Evolutionary conservation across 2,329 filamentous ascomycete genomes (phyloP), one percentile per base, ranked within the genome.

Genomic region (Plenodomus biglobosus): DNA sequence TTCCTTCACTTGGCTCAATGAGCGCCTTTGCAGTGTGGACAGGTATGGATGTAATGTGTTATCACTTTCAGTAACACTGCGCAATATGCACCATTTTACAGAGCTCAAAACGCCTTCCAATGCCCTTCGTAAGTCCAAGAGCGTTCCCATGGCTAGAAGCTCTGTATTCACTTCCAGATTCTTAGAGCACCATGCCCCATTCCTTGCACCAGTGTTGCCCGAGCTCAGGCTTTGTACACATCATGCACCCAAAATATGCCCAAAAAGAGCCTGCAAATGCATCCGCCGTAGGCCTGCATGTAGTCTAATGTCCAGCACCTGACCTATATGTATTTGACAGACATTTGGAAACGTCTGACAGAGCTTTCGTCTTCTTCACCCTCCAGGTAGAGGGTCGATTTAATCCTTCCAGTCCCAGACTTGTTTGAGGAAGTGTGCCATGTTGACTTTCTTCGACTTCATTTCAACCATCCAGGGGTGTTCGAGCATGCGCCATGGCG

Each of bases 391-490:
- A 21, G 40, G 24, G 43, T 43, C 27, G 13, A 8, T 42, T 60
- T 70, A 85, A 55, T 90, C 85, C 56, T 94, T 86, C 94, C 94
- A 99, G 50, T 92, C 94, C 94, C 94, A 99, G 37, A 99, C 94
- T 63, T 94, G 91, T 52, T 86, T 85, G 50, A 99, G 81, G 74
- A 96, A 99, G 65, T 91, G 88, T 58, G 85, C 85, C 92, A 99
- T 97, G 74, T 97, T 97, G 70, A 99, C 94, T 61, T 94, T 90
- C 79, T 96, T 97, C 45, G 84, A 81, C 65, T 87, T 87, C 90
- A 97, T 97, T 66, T 99, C 94, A 36, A 90, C 78, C 86, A 99
- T 96, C 94, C 94, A 99, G 1, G 94, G 94, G 75, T 99, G 94
- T 69, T 99, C 94, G 56, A 96, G 83, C 92, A 99, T 99, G 65